Conservation (phyloP, 1,139 yeast species). For the Blastobotrys raffinosifermentans region DNA sequence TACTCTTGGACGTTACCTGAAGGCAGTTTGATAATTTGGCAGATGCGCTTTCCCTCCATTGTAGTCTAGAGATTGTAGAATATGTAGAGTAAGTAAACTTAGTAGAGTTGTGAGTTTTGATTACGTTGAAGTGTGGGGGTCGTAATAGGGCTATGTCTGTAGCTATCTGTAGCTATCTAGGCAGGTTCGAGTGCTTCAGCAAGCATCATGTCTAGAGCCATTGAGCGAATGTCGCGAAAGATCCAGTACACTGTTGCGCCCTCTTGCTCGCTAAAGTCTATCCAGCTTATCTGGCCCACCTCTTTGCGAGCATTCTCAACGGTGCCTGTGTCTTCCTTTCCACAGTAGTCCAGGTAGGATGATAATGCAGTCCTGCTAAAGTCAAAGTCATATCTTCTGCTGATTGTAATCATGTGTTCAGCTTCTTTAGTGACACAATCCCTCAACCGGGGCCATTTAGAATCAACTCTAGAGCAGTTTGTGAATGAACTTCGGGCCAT, state of each 20-base stretch:
- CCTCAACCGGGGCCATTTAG: constrained; percentile 18
- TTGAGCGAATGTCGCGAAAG: constrained; percentile 19
- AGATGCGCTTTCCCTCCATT: constrained; percentile 31
- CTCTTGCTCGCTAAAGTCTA: constrained; percentile 18
- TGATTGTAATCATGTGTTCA: constrained; percentile 15
- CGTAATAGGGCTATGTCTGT: too few species aligned
- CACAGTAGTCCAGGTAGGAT: constrained; percentile 16
- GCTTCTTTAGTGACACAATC: constrained; percentile 17
- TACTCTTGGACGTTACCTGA: constrained; percentile 36
- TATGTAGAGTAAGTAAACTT: too few species aligned
- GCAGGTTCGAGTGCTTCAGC: constrained; percentile 9
- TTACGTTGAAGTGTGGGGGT: too few species aligned
- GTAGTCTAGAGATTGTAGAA: too few species aligned
- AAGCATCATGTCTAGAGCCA: constrained; percentile 17
- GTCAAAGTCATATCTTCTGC: constrained; percentile 15
- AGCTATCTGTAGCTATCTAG: too few species aligned
- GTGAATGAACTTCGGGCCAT: constrained; percentile 22
- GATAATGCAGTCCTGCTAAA: constrained; percentile 19
- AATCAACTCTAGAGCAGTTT: constrained; percentile 15
- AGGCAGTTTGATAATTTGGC: constrained; percentile 35
- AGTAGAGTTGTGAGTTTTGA: too few species aligned
- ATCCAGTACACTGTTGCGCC: constrained; percentile 22
- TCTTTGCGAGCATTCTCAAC: constrained; percentile 12
- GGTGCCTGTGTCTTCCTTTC: constrained; percentile 14
- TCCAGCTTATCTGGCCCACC: constrained; percentile 17